Conservation (phyloP, 148 eudicot species). For the Mesembryanthemum crystallinum region DNA sequence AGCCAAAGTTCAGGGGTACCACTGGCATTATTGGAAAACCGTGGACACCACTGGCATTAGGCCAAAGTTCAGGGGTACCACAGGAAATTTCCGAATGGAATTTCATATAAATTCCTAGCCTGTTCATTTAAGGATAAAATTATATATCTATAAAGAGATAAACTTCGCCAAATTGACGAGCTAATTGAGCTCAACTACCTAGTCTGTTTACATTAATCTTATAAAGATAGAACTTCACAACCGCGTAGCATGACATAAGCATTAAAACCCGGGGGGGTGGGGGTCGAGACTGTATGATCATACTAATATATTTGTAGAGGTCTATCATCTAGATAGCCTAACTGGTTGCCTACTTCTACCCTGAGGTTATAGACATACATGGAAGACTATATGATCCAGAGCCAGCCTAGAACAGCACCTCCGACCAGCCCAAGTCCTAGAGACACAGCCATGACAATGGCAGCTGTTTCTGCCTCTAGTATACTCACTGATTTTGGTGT, state of each 20-base stretch:
- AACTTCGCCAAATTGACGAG: background rate
- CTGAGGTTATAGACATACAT: background rate
- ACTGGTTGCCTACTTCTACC: constrained; percentile 1
- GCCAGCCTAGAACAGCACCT: constrained; percentile 86
- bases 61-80: too few species aligned
- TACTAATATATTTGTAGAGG: background rate
- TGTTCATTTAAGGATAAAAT: too few species aligned
- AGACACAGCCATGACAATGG: constrained; percentile 70
- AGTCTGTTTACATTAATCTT: background rate
- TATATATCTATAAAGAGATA: background rate
- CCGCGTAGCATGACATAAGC: background rate
- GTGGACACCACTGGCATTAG: too few species aligned
- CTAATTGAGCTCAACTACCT: background rate
- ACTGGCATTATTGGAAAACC: too few species aligned
- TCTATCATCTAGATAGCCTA: background rate
- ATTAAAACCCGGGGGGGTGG: background rate
- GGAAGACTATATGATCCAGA: constrained; percentile 77
- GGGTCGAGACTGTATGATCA: background rate
- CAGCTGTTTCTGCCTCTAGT: constrained; percentile 73
- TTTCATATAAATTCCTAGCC: too few species aligned
- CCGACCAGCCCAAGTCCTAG: constrained; percentile 67
- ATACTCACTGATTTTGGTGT: constrained; percentile 63
- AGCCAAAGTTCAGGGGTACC: too few species aligned
- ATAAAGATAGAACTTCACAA: background rate
- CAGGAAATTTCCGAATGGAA: too few species aligned